Conservation (phyloP, 768 basidiomycete species). For the Leccinum boreale region DNA sequence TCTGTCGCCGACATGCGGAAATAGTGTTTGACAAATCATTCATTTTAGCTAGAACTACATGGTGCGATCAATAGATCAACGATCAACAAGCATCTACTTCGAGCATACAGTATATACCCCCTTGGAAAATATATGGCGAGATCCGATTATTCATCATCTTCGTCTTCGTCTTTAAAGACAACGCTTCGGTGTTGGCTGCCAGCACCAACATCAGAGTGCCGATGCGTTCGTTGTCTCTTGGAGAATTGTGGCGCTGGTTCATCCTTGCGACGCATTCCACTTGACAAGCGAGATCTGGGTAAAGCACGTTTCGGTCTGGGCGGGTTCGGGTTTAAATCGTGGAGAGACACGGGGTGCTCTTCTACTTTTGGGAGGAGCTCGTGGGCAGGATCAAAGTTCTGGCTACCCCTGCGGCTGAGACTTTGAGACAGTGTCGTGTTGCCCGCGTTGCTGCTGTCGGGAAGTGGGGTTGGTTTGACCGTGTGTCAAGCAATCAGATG, state of each 20-base stretch:
- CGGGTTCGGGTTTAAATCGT: constrained; percentile 3
- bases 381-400: constrained; percentile 6
- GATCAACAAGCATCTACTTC: neutral
- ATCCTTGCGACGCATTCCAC: constrained; percentile 1
- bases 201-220: constrained; percentile 16
- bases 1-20: neutral
- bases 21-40: neutral
- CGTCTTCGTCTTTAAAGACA: constrained; percentile 12
- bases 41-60: constrained; percentile 8
- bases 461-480: neutral
- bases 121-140: neutral
- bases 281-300: constrained; percentile 21
- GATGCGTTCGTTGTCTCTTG: constrained; percentile 27
- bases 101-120: neutral
- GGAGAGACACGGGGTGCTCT: constrained; percentile 16
- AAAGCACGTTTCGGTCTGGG: constrained; percentile 28
- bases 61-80: neutral
- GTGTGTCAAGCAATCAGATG: too few relatives aligned
- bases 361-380: constrained; percentile 23
- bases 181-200: constrained; percentile 1
- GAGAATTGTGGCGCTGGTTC: constrained; percentile 1
- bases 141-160: constrained; percentile 14
- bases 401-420: constrained; percentile 8
- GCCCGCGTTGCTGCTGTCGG: constrained; percentile 5
- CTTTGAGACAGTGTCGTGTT: constrained; percentile 1